Conservation (phyloP, 805 yeast species). For the Lachancea meyersii region DNA sequence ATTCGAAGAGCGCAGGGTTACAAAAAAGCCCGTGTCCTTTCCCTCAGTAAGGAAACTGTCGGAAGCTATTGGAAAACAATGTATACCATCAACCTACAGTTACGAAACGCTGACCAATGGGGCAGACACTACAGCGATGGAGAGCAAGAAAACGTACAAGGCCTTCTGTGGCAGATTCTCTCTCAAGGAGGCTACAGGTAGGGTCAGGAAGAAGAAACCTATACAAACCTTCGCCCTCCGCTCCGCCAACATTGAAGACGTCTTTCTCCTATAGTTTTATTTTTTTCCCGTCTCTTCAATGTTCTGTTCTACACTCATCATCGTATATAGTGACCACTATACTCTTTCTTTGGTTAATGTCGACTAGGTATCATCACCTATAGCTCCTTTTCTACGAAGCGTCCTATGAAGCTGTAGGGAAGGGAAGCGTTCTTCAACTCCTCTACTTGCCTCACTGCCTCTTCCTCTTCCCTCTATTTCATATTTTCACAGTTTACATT, state of each 20-base stretch:
- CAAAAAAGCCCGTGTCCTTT: neutral
- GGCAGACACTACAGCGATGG: constrained; percentile 11
- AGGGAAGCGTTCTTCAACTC: too few species aligned
- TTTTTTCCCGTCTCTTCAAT: neutral
- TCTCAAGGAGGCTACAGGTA: constrained; percentile 8
- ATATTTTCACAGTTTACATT: too few species aligned
- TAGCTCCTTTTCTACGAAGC: too few species aligned
- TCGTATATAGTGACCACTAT: neutral
- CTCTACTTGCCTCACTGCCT: neutral
- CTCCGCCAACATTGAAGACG: constrained; percentile 8
- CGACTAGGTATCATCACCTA: too few species aligned
- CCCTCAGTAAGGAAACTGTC: constrained; percentile 1
- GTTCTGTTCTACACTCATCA: neutral
- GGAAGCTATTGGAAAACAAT: constrained; percentile 8
- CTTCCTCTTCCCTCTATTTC: neutral
- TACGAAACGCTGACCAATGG: constrained; percentile 11
- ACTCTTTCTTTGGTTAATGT: too few species aligned
- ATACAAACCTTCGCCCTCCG: constrained; percentile 10
- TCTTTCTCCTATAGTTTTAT: constrained; percentile 4
- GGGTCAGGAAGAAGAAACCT: constrained; percentile 9
- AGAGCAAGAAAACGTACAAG: constrained; percentile 11
- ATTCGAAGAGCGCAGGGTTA: neutral
- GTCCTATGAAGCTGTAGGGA: too few species aligned
- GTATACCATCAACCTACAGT: constrained; percentile 11
- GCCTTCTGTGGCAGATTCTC: constrained; percentile 11